These are phyloP conservation scores for Kluyveromyces dobzhanskii DNA, from an alignment of 805 yeast species.

Conservation along the genomic window DNA sequence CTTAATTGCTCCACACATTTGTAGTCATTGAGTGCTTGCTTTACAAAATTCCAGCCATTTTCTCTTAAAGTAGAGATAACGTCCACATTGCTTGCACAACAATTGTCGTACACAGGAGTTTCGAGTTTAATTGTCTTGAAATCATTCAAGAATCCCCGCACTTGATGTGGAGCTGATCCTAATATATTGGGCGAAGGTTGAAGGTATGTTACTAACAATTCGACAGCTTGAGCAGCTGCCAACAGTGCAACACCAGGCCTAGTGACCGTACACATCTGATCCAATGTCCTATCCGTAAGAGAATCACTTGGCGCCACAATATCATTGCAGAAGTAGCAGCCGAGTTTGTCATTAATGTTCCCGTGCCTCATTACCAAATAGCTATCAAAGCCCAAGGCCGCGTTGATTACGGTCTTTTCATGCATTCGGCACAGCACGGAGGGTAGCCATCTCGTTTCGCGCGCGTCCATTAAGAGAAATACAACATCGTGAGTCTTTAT, in stretches of 20 bases:
- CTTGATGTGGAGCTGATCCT: slow-evolving; percentile 81
- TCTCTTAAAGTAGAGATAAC: slow-evolving; percentile 44
- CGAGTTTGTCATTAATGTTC: slow-evolving; percentile 41
- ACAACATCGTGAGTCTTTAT: slow-evolving; percentile 66
- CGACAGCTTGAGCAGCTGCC: slow-evolving; percentile 84
- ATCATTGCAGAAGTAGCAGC: slow-evolving; percentile 95
- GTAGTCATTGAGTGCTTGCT: slow-evolving; percentile 56
- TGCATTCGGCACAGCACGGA: slow-evolving; percentile 65
- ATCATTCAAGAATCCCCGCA: slow-evolving; percentile 73
- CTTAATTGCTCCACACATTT: slow-evolving; percentile 65
- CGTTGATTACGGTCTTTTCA: slow-evolving; percentile 73
- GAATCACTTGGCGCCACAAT: slow-evolving; percentile 91
- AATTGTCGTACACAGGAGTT: slow-evolving; percentile 65
- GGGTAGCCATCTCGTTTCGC: slow-evolving; percentile 98
- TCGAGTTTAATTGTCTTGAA: slow-evolving; percentile 56
- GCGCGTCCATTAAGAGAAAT: slow-evolving; percentile 81
- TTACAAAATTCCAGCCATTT: slow-evolving; percentile 77
- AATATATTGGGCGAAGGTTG: slow-evolving; percentile 42
- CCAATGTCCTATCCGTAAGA: slow-evolving; percentile 77
- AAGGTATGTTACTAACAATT: slow-evolving; percentile 61
- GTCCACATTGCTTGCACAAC: slow-evolving; percentile 76
- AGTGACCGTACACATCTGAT: slow-evolving; percentile 98
- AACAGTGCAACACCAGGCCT: slow-evolving; percentile 90
- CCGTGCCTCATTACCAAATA: slow-evolving; percentile 95
- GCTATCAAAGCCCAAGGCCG: slow-evolving; percentile 92